Evolutionary conservation across 345 rosid species (phyloP).

Genomic region (Aquilaria yunnanensis): DNA sequence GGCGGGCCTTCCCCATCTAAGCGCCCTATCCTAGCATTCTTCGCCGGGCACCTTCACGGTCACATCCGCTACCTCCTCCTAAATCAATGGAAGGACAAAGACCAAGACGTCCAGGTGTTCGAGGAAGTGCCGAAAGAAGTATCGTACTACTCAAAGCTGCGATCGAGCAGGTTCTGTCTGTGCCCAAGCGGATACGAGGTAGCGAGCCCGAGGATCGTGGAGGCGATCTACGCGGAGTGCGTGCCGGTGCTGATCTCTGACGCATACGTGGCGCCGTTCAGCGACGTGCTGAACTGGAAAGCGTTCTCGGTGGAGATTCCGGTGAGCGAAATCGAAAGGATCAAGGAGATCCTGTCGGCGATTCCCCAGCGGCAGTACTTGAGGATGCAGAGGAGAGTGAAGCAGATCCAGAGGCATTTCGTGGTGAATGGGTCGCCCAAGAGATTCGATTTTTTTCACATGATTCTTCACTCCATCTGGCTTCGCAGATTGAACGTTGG

Average conservation of each 20-base stretch:
- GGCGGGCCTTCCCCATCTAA: constrained; percentile 36
- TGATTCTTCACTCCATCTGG: constrained; percentile 77
- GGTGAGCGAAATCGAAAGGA: constrained; percentile 43
- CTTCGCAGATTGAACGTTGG: constrained; percentile 51
- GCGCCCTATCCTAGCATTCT: constrained; percentile 60
- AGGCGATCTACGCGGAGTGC: constrained; percentile 64
- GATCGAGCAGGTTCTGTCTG: constrained; percentile 51
- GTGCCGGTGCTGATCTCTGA: constrained; percentile 68
- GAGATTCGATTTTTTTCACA: constrained; percentile 62
- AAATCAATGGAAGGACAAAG: constrained; percentile 53
- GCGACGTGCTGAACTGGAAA: constrained; percentile 64
- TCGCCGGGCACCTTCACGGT: constrained; percentile 60
- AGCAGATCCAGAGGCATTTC: constrained; percentile 50
- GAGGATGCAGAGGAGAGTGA: constrained; percentile 35
- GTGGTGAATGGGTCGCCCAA: constrained; percentile 50
- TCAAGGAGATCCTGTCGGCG: constrained; percentile 42
- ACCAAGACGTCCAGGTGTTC: constrained; percentile 47
- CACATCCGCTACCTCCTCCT: constrained; percentile 48
- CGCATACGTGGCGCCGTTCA: constrained; percentile 52
- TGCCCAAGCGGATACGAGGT: constrained; percentile 90
- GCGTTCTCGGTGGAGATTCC: constrained; percentile 45
- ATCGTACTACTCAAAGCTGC: constrained; percentile 45
- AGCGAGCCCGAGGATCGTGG: constrained; percentile 73
- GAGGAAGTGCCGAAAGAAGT: constrained; percentile 33
- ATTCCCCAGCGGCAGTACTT: constrained; percentile 38